A percentile compares a stretch with the other conserved stretches of the same genome.
Conservation (phyloP, 371 early-diverging fungal species). For the Apophysomyces variabilis region DNA sequence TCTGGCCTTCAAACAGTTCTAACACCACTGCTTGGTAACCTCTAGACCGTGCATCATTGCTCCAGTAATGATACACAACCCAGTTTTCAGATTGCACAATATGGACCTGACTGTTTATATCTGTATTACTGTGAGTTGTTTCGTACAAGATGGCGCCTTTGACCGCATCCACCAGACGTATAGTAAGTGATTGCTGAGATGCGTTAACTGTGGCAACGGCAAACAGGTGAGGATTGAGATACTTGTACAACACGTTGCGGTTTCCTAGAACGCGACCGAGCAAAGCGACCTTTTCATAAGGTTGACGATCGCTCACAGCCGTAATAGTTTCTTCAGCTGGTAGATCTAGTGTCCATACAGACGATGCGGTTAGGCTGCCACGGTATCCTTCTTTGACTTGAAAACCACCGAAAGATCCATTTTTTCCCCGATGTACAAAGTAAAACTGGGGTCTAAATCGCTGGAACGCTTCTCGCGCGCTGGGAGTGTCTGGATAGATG, state of each 20-base stretch:
- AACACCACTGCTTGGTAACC: conserved; percentile 74
- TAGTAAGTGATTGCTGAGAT: conserved; percentile 40
- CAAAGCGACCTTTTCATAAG: conserved; percentile 74
- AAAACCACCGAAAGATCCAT: conserved; percentile 49
- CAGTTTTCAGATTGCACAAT: conserved; percentile 83
- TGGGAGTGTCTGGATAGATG: conserved; percentile 63
- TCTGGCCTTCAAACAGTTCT: conserved; percentile 86
- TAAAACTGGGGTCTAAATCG: conserved; percentile 56
- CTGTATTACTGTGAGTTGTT: conserved; percentile 68
- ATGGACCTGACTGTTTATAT: conserved; percentile 61
- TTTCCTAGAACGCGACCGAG: conserved; percentile 92
- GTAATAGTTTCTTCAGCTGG: conserved; percentile 65
- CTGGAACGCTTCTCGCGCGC: conserved; percentile 54
- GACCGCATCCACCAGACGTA: conserved; percentile 86
- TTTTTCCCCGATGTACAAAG: conserved; percentile 53
- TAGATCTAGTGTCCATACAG: conserved; percentile 65
- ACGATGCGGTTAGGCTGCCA: conserved; percentile 55
- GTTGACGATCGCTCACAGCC: conserved; percentile 39
- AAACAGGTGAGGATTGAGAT: conserved; percentile 90
- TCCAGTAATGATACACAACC: conserved; percentile 91
- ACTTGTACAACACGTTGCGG: conserved; percentile 95
- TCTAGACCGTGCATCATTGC: conserved; percentile 57
- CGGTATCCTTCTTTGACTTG: conserved; percentile 56
- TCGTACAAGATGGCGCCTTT: conserved; percentile 83
- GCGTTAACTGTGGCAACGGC: conserved; percentile 60